phyloP scores from a whole-genome alignment of 768 basidiomycete species.

The Boletus subparvulus region DNA sequence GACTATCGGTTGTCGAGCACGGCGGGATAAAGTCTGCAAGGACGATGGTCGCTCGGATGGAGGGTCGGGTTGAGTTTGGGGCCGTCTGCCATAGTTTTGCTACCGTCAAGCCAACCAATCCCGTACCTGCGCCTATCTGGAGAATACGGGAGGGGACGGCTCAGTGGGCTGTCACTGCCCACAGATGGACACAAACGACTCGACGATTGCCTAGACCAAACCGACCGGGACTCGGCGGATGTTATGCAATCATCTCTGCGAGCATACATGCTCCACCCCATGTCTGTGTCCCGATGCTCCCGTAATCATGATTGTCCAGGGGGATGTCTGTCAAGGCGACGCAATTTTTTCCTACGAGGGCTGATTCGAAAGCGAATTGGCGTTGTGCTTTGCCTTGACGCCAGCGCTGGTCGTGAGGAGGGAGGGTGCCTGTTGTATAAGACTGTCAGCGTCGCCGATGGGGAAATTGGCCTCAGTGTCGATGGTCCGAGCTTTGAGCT shows the following conservation, averaged over 20 bases:
- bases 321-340: constrained; percentile 66
- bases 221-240: constrained; percentile 36
- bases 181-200: not conserved
- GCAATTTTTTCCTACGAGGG: constrained; percentile 20
- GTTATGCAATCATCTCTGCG: constrained; percentile 65
- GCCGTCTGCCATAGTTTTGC: constrained; percentile 32
- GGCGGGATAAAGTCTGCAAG: constrained; percentile 50
- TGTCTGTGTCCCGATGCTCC: constrained; percentile 80
- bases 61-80: not conserved
- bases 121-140: constrained; percentile 60
- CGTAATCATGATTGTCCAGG: constrained; percentile 65
- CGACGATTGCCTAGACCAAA: constrained; percentile 43
- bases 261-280: constrained; percentile 87
- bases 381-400: constrained; percentile 56
- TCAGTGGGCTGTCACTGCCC: too few species aligned
- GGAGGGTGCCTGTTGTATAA: too few species aligned
- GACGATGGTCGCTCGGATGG: constrained; percentile 29
- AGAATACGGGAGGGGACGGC: constrained; percentile 37
- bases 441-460: too few species aligned
- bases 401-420: constrained; percentile 52
- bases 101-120: constrained; percentile 46
- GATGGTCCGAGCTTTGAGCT: constrained; percentile 20
- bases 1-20: constrained; percentile 46
- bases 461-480: not conserved
- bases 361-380: constrained; percentile 44